Conservation (phyloP, 805 yeast species). For the Sugiyamaella smithiae region DNA sequence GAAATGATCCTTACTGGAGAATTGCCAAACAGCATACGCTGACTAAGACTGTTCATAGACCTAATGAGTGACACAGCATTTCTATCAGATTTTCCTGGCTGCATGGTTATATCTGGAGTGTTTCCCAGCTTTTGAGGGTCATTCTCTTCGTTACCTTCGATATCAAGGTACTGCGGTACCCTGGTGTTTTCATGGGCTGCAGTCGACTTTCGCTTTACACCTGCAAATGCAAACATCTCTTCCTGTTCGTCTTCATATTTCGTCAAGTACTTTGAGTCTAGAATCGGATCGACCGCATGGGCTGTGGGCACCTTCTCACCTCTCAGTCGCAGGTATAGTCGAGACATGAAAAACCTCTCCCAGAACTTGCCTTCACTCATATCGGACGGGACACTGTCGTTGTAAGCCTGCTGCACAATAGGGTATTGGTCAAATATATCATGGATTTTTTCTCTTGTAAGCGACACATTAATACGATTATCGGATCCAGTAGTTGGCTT, state of each 20-base stretch:
- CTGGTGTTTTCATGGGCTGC: constrained; percentile 28
- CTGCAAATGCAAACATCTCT: neutral
- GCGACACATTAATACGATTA: constrained; percentile 88
- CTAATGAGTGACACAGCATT: constrained; percentile 75
- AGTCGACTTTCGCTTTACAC: neutral
- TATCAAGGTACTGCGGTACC: constrained; percentile 70
- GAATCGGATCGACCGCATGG: constrained; percentile 77
- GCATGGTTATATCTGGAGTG: constrained; percentile 87
- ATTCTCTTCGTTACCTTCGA: constrained; percentile 78
- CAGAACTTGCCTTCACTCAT: constrained; percentile 90
- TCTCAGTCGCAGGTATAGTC: constrained; percentile 77
- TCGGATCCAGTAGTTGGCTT: constrained; percentile 92
- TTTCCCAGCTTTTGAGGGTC: constrained; percentile 75
- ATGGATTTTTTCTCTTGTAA: constrained; percentile 84
- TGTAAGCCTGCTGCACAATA: constrained; percentile 80
- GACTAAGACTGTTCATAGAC: constrained; percentile 85
- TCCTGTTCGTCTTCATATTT: constrained; percentile 56
- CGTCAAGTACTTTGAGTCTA: constrained; percentile 73
- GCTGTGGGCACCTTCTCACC: constrained; percentile 79
- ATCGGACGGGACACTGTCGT: constrained; percentile 79
- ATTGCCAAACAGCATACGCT: constrained; percentile 58
- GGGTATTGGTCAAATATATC: constrained; percentile 93
- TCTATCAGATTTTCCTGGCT: constrained; percentile 51
- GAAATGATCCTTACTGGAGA: constrained; percentile 2
- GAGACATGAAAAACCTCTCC: constrained; percentile 92